phyloP scores from a whole-genome alignment of 345 rosid genomes.

The Salix dunnii region DNA sequence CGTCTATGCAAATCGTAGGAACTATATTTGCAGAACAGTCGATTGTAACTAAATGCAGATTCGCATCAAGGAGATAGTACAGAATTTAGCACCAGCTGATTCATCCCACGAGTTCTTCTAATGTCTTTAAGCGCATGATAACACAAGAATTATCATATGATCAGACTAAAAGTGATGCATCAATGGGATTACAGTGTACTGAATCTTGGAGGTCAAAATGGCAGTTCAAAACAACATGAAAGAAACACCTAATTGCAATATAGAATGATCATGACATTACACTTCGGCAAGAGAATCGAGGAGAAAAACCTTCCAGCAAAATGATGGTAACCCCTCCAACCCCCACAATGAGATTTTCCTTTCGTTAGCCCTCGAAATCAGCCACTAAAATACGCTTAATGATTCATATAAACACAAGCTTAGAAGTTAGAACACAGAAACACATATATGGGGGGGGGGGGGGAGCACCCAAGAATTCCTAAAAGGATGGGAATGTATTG shows the following conservation, averaged over 20 bases:
- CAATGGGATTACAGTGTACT: neutral
- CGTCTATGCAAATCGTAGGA: too few relatives aligned
- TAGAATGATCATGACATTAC: neutral
- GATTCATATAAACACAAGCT: neutral
- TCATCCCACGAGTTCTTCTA: neutral
- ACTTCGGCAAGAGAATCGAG: neutral
- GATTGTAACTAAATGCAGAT: neutral
- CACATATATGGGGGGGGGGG: neutral
- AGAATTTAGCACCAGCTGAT: neutral
- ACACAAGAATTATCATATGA: neutral
- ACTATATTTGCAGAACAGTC: neutral
- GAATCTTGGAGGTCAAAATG: neutral
- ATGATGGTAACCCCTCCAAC: conserved; percentile 86
- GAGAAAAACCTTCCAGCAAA: conserved; percentile 82
- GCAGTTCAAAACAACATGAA: neutral
- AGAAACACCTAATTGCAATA: neutral
- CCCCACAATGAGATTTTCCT: conserved; percentile 91
- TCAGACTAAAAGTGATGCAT: neutral
- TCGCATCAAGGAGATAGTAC: neutral
- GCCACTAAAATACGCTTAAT: neutral
- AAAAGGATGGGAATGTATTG: conserved; percentile 62
- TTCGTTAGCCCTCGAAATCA: conserved; percentile 26
- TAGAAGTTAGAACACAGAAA: neutral
- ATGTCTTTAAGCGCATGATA: too few relatives aligned
- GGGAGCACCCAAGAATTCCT: conserved; percentile 77